These are phyloP conservation scores for Nakazawaea populi DNA, from an alignment of 805 yeast genomes.

Conservation along the genomic window DNA sequence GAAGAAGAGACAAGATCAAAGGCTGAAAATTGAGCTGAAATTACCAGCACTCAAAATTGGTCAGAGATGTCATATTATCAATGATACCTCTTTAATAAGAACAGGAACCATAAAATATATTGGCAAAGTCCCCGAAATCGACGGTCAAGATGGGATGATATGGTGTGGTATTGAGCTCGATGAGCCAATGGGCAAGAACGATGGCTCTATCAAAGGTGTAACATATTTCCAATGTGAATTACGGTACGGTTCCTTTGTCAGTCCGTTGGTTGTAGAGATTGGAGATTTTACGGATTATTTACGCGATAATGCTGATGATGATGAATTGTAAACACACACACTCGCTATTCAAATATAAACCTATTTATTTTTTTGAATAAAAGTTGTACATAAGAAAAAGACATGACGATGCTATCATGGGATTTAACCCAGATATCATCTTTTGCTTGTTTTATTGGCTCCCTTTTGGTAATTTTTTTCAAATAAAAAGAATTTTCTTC, in stretches of 20 bases:
- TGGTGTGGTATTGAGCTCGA: conserved; percentile 90
- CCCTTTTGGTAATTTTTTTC: too few relatives aligned
- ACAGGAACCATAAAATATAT: conserved; percentile 67
- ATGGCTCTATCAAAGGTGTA: conserved; percentile 64
- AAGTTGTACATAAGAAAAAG: too few relatives aligned
- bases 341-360: too few relatives aligned
- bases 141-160: conserved; percentile 30
- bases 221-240: conserved; percentile 49
- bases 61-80: conserved; percentile 42
- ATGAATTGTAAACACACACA: conserved; percentile 39
- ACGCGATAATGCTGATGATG: conserved; percentile 33
- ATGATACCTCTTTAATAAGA: conserved; percentile 37
- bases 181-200: conserved; percentile 82
- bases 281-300: conserved; percentile 49
- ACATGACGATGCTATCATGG: too few relatives aligned
- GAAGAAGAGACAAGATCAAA: conserved; percentile 19
- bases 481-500: too few relatives aligned
- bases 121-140: conserved; percentile 63
- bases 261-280: conserved; percentile 60
- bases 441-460: too few relatives aligned
- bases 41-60: conserved; percentile 37
- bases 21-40: conserved; percentile 22
- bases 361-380: too few relatives aligned
- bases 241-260: conserved; percentile 73
- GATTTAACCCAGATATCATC: too few relatives aligned